Evolutionary conservation across 2,329 filamentous ascomycete species (phyloP).

Genomic region (Ilyonectria sp.): DNA sequence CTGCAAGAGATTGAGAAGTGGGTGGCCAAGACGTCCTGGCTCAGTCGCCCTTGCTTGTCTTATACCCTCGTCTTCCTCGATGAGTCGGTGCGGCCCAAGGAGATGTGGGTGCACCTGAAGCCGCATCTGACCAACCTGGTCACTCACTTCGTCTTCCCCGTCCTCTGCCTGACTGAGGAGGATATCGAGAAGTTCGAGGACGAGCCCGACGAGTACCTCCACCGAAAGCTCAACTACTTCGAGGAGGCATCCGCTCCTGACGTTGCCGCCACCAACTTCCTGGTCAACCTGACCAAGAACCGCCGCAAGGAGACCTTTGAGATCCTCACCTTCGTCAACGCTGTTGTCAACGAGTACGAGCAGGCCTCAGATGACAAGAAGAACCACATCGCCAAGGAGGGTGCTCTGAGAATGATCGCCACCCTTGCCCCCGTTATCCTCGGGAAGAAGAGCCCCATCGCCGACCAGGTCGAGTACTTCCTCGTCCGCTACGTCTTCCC

Average conservation of each 20-base stretch:
- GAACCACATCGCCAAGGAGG: conserved; percentile 95
- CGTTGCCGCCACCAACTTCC: conserved; percentile 95
- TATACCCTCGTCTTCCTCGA: conserved; percentile 96
- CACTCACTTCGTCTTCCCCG: conserved; percentile 94
- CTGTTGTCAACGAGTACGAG: conserved; percentile 94
- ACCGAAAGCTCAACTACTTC: conserved; percentile 97
- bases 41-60: conserved; percentile 93
- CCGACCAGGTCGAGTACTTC: conserved; percentile 98
- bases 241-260: conserved; percentile 97
- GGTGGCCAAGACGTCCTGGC: conserved; percentile 94
- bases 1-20: conserved; percentile 96
- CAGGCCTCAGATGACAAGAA: conserved; percentile 87
- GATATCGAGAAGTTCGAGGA: conserved; percentile 95
- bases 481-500: conserved; percentile 98
- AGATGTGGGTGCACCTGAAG: conserved; percentile 96
- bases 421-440: conserved; percentile 94
- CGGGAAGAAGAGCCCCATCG: conserved; percentile 98
- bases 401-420: conserved; percentile 96
- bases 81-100: conserved; percentile 96
- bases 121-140: conserved; percentile 94
- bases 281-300: conserved; percentile 94
- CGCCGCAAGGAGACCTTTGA: conserved; percentile 96
- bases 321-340: conserved; percentile 94
- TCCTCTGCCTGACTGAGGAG: conserved; percentile 92
- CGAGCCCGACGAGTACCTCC: conserved; percentile 95